Percentiles rank a stretch among this genome's conserved stretches.
Evolutionary conservation across 2,329 filamentous ascomycete species (phyloP).

Genomic region (Fusarium sp.): DNA sequence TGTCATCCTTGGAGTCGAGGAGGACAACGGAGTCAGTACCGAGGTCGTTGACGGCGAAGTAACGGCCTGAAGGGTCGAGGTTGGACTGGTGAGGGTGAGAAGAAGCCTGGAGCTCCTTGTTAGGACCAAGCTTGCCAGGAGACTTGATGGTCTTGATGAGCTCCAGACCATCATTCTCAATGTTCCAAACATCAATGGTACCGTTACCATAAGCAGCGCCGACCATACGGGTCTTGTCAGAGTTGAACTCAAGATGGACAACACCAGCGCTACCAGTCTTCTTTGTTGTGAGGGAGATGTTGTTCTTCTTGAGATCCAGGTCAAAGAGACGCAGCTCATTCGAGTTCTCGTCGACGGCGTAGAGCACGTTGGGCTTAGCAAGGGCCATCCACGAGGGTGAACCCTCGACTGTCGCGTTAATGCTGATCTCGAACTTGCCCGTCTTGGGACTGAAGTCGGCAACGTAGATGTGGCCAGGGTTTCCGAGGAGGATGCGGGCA

Average conservation of each 20-base stretch:
- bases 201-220: slow-evolving; percentile 58
- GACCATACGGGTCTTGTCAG: slow-evolving; percentile 59
- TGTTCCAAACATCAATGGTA: slow-evolving; percentile 61
- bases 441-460: slow-evolving; percentile 56
- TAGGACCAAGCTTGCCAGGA: slow-evolving; percentile 51
- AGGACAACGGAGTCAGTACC: slow-evolving; percentile 62
- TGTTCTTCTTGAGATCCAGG: slow-evolving; percentile 51
- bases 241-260: slow-evolving; percentile 62
- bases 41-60: slow-evolving; percentile 63
- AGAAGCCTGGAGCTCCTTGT: slow-evolving; percentile 50
- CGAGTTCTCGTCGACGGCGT: slow-evolving; percentile 62
- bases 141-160: slow-evolving; percentile 56
- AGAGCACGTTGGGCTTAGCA: slow-evolving; percentile 56
- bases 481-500: slow-evolving; percentile 56
- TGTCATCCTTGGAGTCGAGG: slow-evolving; percentile 58
- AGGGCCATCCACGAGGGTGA: slow-evolving; percentile 62
- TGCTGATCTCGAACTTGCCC: slow-evolving; percentile 53
- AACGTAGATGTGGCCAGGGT: slow-evolving; percentile 55
- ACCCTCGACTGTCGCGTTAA: slow-evolving; percentile 52
- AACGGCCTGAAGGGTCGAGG: slow-evolving; percentile 62
- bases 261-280: slow-evolving; percentile 57
- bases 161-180: slow-evolving; percentile 52
- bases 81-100: slow-evolving; percentile 62
- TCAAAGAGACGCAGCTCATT: slow-evolving; percentile 56
- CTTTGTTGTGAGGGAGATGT: slow-evolving; percentile 48